Evolutionary conservation across 345 rosid species (phyloP).

Genomic region (Eucalyptus brandiana): DNA sequence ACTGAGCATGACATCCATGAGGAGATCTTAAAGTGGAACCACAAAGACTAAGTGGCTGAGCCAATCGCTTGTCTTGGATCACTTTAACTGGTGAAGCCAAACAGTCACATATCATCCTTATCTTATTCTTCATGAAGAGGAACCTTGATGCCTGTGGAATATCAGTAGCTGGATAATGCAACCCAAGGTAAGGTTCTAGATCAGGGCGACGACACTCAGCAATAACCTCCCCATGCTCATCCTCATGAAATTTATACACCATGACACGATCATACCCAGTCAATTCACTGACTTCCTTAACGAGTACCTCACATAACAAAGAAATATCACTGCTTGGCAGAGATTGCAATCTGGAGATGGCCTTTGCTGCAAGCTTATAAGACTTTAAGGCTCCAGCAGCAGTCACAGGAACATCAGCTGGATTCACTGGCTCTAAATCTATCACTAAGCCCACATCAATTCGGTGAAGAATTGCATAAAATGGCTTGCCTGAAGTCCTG

Average conservation of each 20-base stretch:
- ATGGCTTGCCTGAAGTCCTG: conserved; percentile 58
- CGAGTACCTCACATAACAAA: conserved; percentile 51
- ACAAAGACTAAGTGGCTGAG: conserved; percentile 59
- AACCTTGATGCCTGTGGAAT: conserved; percentile 86
- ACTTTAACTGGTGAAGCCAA: conserved; percentile 47
- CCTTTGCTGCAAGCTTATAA: conserved; percentile 73
- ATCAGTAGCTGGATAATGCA: conserved; percentile 86
- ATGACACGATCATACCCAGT: conserved; percentile 82
- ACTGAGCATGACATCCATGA: conserved; percentile 75
- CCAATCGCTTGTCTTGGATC: conserved; percentile 47
- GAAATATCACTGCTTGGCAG: conserved; percentile 51
- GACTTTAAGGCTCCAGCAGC: conserved; percentile 85
- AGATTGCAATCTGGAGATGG: conserved; percentile 74
- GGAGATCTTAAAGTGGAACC: conserved; percentile 84
- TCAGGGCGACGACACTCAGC: conserved; percentile 44
- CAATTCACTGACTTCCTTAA: conserved; percentile 64
- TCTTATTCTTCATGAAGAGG: conserved; percentile 75
- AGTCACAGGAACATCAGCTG: conserved; percentile 65
- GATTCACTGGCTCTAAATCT: conserved; percentile 79
- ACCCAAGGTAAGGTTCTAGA: conserved; percentile 65
- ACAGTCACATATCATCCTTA: conserved; percentile 84
- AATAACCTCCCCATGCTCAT: conserved; percentile 88
- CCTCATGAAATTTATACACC: conserved; percentile 83
- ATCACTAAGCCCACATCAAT: conserved; percentile 64
- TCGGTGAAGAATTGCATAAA: conserved; percentile 69